These are phyloP conservation scores for Fusarium sororula DNA, from an alignment of 2,329 filamentous ascomycete genomes.

Conservation along the genomic window DNA sequence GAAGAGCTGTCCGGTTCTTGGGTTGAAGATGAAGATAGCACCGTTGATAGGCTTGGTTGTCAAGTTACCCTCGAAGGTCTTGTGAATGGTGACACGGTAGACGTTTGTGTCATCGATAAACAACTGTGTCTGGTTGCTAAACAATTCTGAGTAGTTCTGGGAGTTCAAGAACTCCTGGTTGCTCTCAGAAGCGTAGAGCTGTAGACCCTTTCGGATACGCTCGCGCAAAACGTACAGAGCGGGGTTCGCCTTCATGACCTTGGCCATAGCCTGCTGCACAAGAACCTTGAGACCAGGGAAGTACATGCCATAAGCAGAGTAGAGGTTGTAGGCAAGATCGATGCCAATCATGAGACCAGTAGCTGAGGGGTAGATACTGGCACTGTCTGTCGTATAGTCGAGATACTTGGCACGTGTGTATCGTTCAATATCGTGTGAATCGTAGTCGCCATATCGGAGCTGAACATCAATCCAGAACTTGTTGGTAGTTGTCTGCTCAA, in stretches of 20 bases:
- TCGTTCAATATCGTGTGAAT: conserved; percentile 97
- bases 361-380: conserved; percentile 97
- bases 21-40: conserved; percentile 99
- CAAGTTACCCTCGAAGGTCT: conserved; percentile 98
- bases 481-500: conserved; percentile 93
- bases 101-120: conserved; percentile 99
- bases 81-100: conserved; percentile 99
- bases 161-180: conserved; percentile 99
- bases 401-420: conserved; percentile 98
- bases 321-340: conserved; percentile 96
- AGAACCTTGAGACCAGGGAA: conserved; percentile 97
- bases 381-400: conserved; percentile 98
- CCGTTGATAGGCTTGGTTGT: conserved; percentile 99
- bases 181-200: conserved; percentile 97
- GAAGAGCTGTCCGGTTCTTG: conserved; percentile 96
- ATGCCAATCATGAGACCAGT: conserved; percentile 98
- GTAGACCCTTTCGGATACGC: conserved; percentile 97
- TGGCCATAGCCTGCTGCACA: conserved; percentile 97
- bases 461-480: conserved; percentile 99
- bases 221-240: conserved; percentile 95
- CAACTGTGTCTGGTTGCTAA: conserved; percentile 98
- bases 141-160: conserved; percentile 98
- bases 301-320: conserved; percentile 98
- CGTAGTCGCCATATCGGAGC: conserved; percentile 95
- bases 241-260: conserved; percentile 99